Base-by-base conservation (phyloP, 2,329 filamentous ascomycete species). In the Bipolaris bicolor region DNA sequence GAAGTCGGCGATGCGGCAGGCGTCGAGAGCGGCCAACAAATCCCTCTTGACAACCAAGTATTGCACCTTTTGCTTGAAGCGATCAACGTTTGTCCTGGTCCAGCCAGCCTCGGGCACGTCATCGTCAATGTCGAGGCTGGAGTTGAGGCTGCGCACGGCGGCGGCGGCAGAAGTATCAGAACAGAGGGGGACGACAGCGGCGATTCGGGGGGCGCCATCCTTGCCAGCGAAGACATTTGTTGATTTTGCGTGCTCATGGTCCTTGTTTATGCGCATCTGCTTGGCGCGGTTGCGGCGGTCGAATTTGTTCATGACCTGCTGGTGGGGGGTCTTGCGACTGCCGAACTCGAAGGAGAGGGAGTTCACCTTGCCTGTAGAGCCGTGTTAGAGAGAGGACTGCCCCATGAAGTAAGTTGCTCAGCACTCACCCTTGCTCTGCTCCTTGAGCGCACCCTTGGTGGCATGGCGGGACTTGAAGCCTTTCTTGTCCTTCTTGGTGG, bases 281-380 rank as follows among this genome's bases (percentile, higher is more conserved):
- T 94, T 94, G 67, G 92, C 91, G 81, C 96, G 92, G 78, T 99
- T 98, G 69, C 92, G 88, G 58, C 95, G 90, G 78, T 97, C 92
- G 76, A 99, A 86, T 79, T 98, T 99, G 57, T 92, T 96, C 91
- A 97, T 94, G 79, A 97, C 87, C 80, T 97, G 92, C 76, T 99
- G 95, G 76, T 97, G 92, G 53, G 91, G 91, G 15, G 94, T 97
- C 78, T 91, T 96, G 72, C 94, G 88, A 68, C 83, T 82, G 60
- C 89, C 88, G 69, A 84, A 86, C 73, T 96, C 90, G 70, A 86
- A 49, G 3, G 55, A 58, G 18, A 58, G 55, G 53, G 83, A 73
- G 68, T 88, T 88, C 48, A 94, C 84, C 77, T 95, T 95, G 74
- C 93, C 91, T 95, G 61, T 36, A 44, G 20, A 57, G 41, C 67